Conservation (phyloP, 2,329 filamentous ascomycete species). For the Cladophialophora carrionii region DNA sequence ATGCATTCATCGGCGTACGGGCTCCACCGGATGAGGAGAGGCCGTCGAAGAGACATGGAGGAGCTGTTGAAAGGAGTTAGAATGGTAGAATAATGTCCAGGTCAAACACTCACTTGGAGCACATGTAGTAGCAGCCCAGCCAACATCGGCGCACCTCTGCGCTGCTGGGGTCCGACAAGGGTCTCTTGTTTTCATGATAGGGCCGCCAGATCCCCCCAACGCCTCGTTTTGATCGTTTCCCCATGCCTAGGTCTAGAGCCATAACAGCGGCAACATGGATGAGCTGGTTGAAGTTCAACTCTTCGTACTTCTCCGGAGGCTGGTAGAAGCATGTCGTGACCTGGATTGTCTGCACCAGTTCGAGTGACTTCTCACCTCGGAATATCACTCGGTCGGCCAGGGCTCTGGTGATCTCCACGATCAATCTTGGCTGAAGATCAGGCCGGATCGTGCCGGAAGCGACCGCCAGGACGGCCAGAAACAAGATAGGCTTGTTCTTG, state of each 20-base stretch:
- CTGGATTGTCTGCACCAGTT: slow-evolving; percentile 78
- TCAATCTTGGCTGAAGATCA: slow-evolving; percentile 64
- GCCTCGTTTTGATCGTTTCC: slow-evolving; percentile 55
- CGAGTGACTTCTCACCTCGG: slow-evolving; percentile 77
- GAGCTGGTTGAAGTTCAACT: slow-evolving; percentile 87
- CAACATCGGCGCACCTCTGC: slow-evolving; percentile 63
- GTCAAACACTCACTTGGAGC: slow-evolving; percentile 53
- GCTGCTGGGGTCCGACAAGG: slow-evolving; percentile 53
- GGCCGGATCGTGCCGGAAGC: slow-evolving; percentile 57
- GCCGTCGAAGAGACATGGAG: slow-evolving; percentile 61
- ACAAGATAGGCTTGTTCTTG: slow-evolving; percentile 62
- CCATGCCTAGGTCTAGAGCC: slow-evolving; percentile 81
- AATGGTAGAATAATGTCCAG: not conserved
- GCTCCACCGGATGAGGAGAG: slow-evolving; percentile 63
- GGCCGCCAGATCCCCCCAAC: slow-evolving; percentile 46
- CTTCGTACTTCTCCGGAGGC: slow-evolving; percentile 79
- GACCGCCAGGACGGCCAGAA: slow-evolving; percentile 61
- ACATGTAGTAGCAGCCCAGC: slow-evolving; percentile 64
- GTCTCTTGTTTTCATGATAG: slow-evolving; percentile 45
- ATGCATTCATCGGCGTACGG: slow-evolving; percentile 67
- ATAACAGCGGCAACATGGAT: slow-evolving; percentile 80
- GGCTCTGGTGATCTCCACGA: slow-evolving; percentile 70
- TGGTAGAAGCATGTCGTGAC: slow-evolving; percentile 82
- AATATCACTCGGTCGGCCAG: slow-evolving; percentile 76
- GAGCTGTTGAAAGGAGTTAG: slow-evolving; percentile 47